Percentiles rank a stretch among this genome's conserved stretches.
phyloP scores from a whole-genome alignment of 345 rosid genomes.

The Eucalyptus regnans region DNA sequence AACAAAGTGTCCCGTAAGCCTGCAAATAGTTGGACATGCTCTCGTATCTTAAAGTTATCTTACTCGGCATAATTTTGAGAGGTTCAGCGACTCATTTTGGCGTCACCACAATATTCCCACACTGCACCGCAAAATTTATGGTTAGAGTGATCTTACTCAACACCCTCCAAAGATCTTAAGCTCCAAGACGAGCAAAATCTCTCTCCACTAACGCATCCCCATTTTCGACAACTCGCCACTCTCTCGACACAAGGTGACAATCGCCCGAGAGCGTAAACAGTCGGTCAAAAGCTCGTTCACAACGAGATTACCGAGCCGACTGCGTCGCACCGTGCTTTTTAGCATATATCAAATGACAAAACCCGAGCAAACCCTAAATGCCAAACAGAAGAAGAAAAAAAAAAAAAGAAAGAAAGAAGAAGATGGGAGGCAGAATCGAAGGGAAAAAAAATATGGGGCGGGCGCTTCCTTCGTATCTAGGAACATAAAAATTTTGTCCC shows the following conservation, averaged over 20 bases:
- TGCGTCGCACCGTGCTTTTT: not conserved
- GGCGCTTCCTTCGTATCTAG: not conserved
- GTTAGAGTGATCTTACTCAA: not conserved
- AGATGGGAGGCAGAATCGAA: not conserved
- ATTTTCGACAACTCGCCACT: not conserved
- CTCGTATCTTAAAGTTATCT: not conserved
- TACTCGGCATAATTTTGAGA: not conserved
- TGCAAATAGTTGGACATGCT: not conserved
- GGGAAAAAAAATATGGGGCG: not conserved
- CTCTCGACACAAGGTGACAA: not conserved
- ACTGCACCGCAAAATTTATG: not conserved
- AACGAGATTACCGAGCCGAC: not conserved
- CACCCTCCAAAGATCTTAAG: not conserved
- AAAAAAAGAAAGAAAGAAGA: rapidly evolving
- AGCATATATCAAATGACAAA: not conserved
- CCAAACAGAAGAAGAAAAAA: not conserved
- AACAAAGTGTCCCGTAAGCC: not conserved
- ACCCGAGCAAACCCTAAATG: not conserved
- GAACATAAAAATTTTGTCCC: not conserved
- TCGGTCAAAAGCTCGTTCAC: not conserved
- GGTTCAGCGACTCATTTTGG: rapidly evolving
- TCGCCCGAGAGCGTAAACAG: not conserved
- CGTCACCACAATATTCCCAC: not conserved
- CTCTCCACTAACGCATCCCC: not conserved
- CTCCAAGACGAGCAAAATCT: not conserved